Evolutionary conservation across 306 rosid genomes (phyloP), one percentile per base, ranked within the genome.

Genomic region (Ochetophila trinervis): DNA sequence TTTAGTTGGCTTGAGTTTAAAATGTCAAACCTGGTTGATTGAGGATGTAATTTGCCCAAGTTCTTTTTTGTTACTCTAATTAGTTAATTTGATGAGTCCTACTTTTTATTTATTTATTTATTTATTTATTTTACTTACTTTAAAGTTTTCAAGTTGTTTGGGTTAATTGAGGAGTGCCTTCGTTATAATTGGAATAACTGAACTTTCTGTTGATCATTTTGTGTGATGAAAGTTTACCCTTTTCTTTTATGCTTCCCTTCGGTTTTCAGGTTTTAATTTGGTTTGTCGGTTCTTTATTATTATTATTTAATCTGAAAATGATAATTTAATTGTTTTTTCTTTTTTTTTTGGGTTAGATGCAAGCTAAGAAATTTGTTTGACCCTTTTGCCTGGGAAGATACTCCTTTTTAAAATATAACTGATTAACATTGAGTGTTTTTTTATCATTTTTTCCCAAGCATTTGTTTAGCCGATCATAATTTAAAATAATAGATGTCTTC

Each of bases 71-170:
- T 36, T 48, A 24, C 37, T 23, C 36, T 16, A 45, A 14, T 27
- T 45, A 23, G 6, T 40, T 5, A 12, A 20, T 45, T 1, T 23
- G 12, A 17, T 24, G 54, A 20, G 12, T 65, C 35, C 24, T 65
- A 20, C 19, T 9, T 10, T 66, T 66, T 14, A 18, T 17, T 36
- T 13, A 18, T 5, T 8, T 65, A 9, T 19, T 3, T 21, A 12
- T n/a, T n/a, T n/a, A n/a, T n/a, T n/a, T n/a, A n/a, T n/a, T n/a
- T n/a, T n/a, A n/a, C n/a, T n/a, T n/a, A n/a, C n/a, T n/a, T n/a
- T n/a, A 36, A 30, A 54, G 22, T 12, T 15, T 65, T 20, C 60
- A 53, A 34, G 60, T 20, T 66, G 36, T 36, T 61, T 66, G 61
- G 36, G 42, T 42, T 42, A 62, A 51, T 62, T 21, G 45, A 62